phyloP scores from a whole-genome alignment of 768 basidiomycete species.

The Paxillus rubicundulus region DNA sequence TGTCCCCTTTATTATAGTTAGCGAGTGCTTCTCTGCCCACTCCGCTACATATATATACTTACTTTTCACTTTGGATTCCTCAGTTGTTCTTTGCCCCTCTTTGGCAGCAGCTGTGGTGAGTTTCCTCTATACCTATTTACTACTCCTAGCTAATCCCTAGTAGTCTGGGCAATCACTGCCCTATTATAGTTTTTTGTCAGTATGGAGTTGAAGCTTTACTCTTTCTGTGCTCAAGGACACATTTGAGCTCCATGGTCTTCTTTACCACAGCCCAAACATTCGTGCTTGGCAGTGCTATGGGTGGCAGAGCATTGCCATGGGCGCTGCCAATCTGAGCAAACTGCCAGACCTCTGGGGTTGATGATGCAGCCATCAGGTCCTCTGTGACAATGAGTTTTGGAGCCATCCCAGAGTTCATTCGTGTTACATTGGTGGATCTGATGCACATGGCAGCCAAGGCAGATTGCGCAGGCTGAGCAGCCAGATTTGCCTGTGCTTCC shows the following conservation, averaged over 20 bases:
- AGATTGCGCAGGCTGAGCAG: too few relatives aligned
- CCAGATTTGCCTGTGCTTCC: too few relatives aligned
- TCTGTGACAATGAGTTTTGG: not conserved
- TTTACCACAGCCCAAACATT: conserved; percentile 42
- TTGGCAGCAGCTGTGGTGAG: too few relatives aligned
- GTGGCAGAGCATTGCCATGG: conserved; percentile 22
- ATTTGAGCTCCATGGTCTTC: conserved; percentile 3
- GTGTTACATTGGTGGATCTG: not conserved
- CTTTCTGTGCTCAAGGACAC: conserved; percentile 2
- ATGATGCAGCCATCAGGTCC: not conserved
- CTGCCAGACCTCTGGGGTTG: conserved; percentile 16
- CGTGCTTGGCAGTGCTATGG: conserved; percentile 28
- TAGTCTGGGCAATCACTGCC: too few relatives aligned
- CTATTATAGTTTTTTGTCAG: too few relatives aligned
- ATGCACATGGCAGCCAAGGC: not conserved
- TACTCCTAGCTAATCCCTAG: too few relatives aligned
- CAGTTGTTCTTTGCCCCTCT: too few relatives aligned
- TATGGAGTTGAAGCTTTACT: not conserved
- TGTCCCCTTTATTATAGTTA: too few relatives aligned
- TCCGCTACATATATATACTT: too few relatives aligned
- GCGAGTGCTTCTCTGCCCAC: too few relatives aligned
- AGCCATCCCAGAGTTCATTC: not conserved
- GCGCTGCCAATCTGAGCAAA: conserved; percentile 39
- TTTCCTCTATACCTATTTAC: too few relatives aligned
- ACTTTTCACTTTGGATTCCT: too few relatives aligned